Percentiles rank a stretch among this genome's conserved stretches.
Evolutionary conservation across 306 rosid genomes (phyloP).

Genomic region (Cicer chorassanicum): DNA sequence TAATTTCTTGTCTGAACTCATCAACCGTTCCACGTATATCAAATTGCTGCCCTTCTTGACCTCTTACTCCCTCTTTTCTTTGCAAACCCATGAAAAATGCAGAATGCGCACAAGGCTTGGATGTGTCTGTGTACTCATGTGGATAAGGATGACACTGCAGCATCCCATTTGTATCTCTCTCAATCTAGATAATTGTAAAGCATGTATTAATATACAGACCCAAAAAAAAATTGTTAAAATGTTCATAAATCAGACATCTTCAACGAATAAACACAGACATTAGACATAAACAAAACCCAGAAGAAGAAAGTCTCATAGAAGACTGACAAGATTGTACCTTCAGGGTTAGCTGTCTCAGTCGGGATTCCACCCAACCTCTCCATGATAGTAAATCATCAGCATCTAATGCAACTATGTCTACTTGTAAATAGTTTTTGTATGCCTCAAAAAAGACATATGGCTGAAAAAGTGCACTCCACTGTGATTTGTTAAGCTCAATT

Average conservation of each 20-base stretch:
- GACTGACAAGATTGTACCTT: constrained; percentile 60
- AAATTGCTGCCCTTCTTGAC: constrained; percentile 95
- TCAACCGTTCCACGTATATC: constrained; percentile 97
- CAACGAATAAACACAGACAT: constrained; percentile 22
- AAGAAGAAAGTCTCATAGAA: constrained; percentile 17
- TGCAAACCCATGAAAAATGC: constrained; percentile 99
- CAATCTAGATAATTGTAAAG: constrained; percentile 67
- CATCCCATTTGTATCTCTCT: constrained; percentile 90
- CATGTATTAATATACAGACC: not conserved
- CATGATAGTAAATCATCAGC: constrained; percentile 68
- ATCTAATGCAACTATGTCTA: constrained; percentile 83
- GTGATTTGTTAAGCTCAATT: constrained; percentile 82
- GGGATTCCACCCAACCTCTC: constrained; percentile 74
- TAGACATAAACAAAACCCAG: constrained; percentile 25
- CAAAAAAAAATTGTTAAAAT: constrained; percentile 3
- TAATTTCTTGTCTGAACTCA: constrained; percentile 86
- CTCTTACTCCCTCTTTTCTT: constrained; percentile 93
- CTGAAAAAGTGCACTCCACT: constrained; percentile 88
- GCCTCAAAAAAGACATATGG: constrained; percentile 85
- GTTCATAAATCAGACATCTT: constrained; percentile 26
- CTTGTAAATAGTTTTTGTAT: constrained; percentile 93
- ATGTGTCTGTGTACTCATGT: constrained; percentile 70
- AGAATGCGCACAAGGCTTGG: constrained; percentile 82
- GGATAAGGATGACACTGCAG: constrained; percentile 98
- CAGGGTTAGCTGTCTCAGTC: constrained; percentile 65